A percentile compares a stretch with the other conserved stretches of the same genome.
phyloP scores from a whole-genome alignment of 495 filamentous ascomycete species.

The Sordaria brevicollis region DNA sequence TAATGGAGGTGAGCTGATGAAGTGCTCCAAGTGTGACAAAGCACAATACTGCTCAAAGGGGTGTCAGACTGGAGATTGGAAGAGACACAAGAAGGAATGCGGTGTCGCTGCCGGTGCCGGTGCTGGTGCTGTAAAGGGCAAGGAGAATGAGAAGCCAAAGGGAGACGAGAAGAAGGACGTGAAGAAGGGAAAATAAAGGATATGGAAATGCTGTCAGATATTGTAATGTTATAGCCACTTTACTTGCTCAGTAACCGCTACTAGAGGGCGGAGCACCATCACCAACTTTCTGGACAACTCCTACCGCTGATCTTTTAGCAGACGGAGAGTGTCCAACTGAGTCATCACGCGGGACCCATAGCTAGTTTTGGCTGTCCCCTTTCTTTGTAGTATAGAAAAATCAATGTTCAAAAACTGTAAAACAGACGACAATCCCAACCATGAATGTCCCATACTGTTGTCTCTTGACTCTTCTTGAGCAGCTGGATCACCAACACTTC shows the following conservation, averaged over 20 bases:
- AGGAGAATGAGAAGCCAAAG: not conserved
- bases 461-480: no score
- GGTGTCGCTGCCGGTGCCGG: not conserved
- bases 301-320: not conserved
- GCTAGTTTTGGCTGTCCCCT: not conserved
- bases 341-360: not conserved
- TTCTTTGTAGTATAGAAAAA: not conserved
- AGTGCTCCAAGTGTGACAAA: slow-evolving; percentile 11
- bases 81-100: slow-evolving; percentile 17
- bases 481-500: no score
- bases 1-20: slow-evolving; percentile 4
- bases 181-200: not conserved
- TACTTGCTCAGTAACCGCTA: not conserved
- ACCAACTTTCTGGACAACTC: not conserved
- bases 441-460: no score
- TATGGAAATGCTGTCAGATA: not conserved
- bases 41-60: slow-evolving; percentile 13
- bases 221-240: not conserved
- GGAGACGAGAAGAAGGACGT: not conserved
- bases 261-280: not conserved
- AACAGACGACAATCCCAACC: not conserved
- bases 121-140: not conserved
- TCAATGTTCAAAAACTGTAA: not conserved
- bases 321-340: not conserved
- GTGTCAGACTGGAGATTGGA: slow-evolving; percentile 17